phyloP scores from a whole-genome alignment of 164 flowering plant genomes.

The Dillenia suffruticosa region DNA sequence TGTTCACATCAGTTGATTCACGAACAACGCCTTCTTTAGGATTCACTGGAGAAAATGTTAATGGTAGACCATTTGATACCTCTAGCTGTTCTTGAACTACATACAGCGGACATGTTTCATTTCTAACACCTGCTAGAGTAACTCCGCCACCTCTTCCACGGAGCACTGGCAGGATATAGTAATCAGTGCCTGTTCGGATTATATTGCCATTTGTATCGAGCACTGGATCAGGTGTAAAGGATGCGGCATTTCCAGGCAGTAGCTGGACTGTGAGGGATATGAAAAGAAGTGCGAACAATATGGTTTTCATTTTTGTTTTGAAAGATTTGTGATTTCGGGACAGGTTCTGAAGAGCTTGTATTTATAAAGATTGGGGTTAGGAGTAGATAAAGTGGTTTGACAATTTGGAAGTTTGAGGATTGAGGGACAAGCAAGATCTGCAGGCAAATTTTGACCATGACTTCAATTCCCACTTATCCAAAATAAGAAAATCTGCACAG shows the following conservation, averaged over 20 bases:
- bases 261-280: not conserved
- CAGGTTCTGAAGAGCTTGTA: no score
- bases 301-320: no score
- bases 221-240: constrained; percentile 24
- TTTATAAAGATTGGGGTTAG: no score
- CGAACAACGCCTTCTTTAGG: constrained; percentile 18
- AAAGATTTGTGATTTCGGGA: no score
- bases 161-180: constrained; percentile 40
- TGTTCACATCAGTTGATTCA: constrained; percentile 40
- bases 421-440: no score
- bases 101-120: constrained; percentile 31
- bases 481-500: no score
- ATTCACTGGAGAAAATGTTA: constrained; percentile 36
- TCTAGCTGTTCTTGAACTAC: constrained; percentile 33
- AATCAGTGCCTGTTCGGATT: constrained; percentile 22
- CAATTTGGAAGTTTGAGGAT: no score
- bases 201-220: constrained; percentile 23
- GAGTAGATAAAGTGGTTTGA: no score
- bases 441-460: no score
- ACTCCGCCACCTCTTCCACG: constrained; percentile 50
- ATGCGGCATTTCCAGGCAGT: not conserved
- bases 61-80: constrained; percentile 31
- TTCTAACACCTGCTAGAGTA: constrained; percentile 18
- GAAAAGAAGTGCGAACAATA: no score
- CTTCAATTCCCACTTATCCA: no score